Evolutionary conservation across 2,329 filamentous ascomycete genomes (phyloP), one percentile per base, ranked within the genome.

Genomic region (Shiraia sp.): DNA sequence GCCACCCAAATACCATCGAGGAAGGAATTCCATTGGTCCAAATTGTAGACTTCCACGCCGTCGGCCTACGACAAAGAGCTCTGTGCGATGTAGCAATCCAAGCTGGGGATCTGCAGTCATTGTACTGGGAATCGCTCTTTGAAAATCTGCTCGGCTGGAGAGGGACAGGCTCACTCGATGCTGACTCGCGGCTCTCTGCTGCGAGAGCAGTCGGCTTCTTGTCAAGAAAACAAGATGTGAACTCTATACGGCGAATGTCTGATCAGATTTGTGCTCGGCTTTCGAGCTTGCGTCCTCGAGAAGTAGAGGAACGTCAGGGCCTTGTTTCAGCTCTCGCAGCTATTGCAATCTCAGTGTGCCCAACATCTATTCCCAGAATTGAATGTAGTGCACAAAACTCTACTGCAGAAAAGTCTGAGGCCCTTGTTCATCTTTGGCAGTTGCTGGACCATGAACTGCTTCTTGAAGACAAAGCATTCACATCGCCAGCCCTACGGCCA

Each of bases 21-120:
- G 77, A 90, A 57, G 93, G 92, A 0, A 97, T 99, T 42, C 72
- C 82, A 29, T 78, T 97, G 2, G 90, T 97, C 0, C 93, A 97
- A 63, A 80, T 82, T 2, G 88, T 97, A 1, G 93, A 99, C 63
- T 99, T 96, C 61, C 90, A 96, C 65, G 82, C 89, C 26, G 90
- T 99, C 14, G 92, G 93, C 2, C 79, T 95, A n/a, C 81, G 92
- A 16, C 86, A 87, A 12, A 81, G 88, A 52, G 92, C 91, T 3
- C 85, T 96, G 57, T 79, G 83, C 28, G 82, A 91, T 32, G 89
- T 97, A 9, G 84, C 88, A 0, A 72, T 82, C 10, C 78, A 79
- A 26, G 86, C 87, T 1, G 82, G 88, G 0, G 74, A 72, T n/a
- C 72, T 97, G 4, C 81, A 83, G 22, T 57, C 64, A 7, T 61